Conservation (phyloP, 371 early-diverging fungal genomes). For the Rozella allomycis region DNA sequence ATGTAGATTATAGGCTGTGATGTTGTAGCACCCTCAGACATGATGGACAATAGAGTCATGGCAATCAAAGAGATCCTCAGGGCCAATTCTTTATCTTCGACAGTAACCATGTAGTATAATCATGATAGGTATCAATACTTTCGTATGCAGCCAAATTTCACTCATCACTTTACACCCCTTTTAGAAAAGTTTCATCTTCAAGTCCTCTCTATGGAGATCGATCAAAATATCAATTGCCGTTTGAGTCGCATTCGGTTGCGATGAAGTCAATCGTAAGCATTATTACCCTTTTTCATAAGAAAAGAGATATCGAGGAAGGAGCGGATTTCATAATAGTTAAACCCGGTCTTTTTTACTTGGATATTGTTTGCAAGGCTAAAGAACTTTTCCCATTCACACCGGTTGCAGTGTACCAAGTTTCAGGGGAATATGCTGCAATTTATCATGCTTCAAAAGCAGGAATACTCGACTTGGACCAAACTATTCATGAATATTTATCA, state of each 20-base stretch:
- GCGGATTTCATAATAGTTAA: slow-evolving; percentile 93
- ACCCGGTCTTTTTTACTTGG: slow-evolving; percentile 83
- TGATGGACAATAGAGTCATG: slow-evolving; percentile 90
- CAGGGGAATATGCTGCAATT: slow-evolving; percentile 86
- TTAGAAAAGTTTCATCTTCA: slow-evolving; percentile 74
- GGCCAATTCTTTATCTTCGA: too few relatives aligned
- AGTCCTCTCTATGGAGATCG: slow-evolving; percentile 79
- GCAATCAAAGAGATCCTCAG: slow-evolving; percentile 69
- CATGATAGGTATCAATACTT: too few relatives aligned
- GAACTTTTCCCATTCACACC: slow-evolving; percentile 20
- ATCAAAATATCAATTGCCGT: slow-evolving; percentile 80
- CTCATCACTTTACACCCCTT: neutral
- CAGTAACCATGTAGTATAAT: too few relatives aligned
- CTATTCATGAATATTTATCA: slow-evolving; percentile 63
- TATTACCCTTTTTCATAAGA: slow-evolving; percentile 4
- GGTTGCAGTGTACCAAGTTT: slow-evolving; percentile 74
- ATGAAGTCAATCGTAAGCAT: slow-evolving; percentile 45
- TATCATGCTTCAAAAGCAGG: slow-evolving; percentile 67
- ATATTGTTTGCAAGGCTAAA: slow-evolving; percentile 74
- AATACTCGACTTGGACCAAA: slow-evolving; percentile 59
- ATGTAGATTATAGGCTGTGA: slow-evolving; percentile 14
- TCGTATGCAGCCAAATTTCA: neutral
- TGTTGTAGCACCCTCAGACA: slow-evolving; percentile 80
- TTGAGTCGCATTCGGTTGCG: slow-evolving; percentile 64
- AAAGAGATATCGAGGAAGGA: slow-evolving; percentile 74